These are phyloP conservation scores for Crucihimalaya himalaica DNA, from an alignment of 345 rosid species.

Conservation along the genomic window DNA sequence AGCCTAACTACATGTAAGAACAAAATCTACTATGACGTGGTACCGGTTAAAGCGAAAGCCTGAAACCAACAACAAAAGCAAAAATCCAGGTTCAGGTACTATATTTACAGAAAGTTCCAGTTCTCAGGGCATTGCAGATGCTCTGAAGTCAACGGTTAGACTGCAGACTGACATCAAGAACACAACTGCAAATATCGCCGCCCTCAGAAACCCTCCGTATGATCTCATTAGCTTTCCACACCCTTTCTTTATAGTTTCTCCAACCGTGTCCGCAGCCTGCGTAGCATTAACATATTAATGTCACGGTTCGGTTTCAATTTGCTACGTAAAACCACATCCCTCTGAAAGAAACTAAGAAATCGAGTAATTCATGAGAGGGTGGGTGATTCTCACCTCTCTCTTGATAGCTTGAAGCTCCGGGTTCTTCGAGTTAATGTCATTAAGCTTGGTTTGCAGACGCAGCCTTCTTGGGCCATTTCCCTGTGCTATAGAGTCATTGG, in stretches of 20 bases:
- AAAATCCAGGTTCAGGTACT: neutral
- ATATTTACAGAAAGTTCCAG: slow-evolving; percentile 2
- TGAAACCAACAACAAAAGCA: neutral
- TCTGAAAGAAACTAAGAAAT: neutral
- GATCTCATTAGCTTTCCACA: slow-evolving; percentile 28
- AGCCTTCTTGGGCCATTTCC: slow-evolving; percentile 65
- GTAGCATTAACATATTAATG: neutral
- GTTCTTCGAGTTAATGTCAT: slow-evolving; percentile 31
- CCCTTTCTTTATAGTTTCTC: slow-evolving; percentile 12
- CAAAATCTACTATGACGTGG: neutral
- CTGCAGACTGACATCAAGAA: slow-evolving; percentile 45
- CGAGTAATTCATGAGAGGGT: neutral
- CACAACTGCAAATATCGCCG: slow-evolving; percentile 45
- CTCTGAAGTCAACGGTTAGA: slow-evolving; percentile 31
- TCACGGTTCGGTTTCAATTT: neutral
- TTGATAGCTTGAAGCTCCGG: slow-evolving; percentile 32
- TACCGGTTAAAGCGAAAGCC: neutral
- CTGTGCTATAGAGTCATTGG: slow-evolving; percentile 31
- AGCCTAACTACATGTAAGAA: neutral
- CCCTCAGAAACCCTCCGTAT: slow-evolving; percentile 42
- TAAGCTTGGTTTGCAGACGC: slow-evolving; percentile 46
- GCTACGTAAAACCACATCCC: neutral
- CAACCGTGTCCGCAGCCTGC: slow-evolving; percentile 30
- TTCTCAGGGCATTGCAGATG: slow-evolving; percentile 19
- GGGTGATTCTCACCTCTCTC: slow-evolving; percentile 52